These are phyloP conservation scores for Tylopilus balloui DNA, from an alignment of 768 basidiomycete species.

Conservation along the genomic window DNA sequence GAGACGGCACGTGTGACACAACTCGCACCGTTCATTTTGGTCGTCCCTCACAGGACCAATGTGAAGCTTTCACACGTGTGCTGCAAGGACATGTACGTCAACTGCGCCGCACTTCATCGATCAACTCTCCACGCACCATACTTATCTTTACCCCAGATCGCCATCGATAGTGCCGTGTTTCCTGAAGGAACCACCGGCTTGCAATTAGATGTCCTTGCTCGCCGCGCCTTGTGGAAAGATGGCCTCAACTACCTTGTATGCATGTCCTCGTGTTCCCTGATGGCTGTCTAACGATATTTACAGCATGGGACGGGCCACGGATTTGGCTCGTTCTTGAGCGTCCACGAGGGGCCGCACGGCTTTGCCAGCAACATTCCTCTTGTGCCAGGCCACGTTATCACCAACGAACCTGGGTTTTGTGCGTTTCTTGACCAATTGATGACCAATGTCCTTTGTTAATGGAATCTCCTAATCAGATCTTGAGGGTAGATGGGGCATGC, in stretches of 20 bases:
- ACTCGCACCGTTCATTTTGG: conserved; percentile 85
- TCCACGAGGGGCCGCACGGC: conserved; percentile 80
- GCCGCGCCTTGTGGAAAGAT: conserved; percentile 83
- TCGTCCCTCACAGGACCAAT: conserved; percentile 77
- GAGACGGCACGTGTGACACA: conserved; percentile 87
- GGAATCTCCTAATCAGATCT: conserved; percentile 45
- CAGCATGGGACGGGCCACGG: conserved; percentile 93
- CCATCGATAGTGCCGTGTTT: conserved; percentile 85
- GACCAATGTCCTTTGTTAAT: conserved; percentile 14
- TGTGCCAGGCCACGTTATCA: conserved; percentile 82
- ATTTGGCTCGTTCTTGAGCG: conserved; percentile 80
- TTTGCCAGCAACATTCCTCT: conserved; percentile 69
- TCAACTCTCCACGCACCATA: conserved; percentile 12
- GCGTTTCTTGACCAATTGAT: conserved; percentile 30
- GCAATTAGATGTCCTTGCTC: conserved; percentile 85
- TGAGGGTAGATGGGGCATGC: conserved; percentile 80
- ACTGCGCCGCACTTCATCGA: conserved; percentile 17
- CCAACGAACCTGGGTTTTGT: conserved; percentile 95
- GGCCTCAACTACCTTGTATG: conserved; percentile 75
- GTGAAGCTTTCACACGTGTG: conserved; percentile 90
- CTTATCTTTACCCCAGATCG: conserved; percentile 54
- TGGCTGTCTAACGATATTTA: conserved; percentile 16
- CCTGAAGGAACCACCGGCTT: conserved; percentile 84
- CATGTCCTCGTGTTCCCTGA: conserved; percentile 13
- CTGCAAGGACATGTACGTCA: conserved; percentile 88